Conservation (phyloP, 2,329 filamentous ascomycete species). For the Eurotiales sp. region DNA sequence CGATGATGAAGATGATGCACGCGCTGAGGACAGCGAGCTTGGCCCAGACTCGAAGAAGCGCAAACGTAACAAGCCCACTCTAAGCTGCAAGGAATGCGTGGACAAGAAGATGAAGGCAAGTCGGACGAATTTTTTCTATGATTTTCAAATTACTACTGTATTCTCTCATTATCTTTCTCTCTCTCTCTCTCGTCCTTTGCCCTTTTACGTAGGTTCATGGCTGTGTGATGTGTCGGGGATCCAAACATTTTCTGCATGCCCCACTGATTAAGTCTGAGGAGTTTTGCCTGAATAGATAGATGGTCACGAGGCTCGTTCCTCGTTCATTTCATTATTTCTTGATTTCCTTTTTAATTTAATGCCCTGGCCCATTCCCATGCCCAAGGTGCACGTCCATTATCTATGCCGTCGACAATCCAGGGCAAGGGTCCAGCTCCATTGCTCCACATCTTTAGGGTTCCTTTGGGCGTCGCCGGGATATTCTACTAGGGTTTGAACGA, state of each 20-base stretch:
- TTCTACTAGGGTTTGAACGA: background rate
- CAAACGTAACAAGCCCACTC: conserved; percentile 13
- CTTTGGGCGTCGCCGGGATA: background rate
- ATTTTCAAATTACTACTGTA: no score
- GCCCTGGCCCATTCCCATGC: no score
- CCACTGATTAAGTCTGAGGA: background rate
- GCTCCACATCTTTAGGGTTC: background rate
- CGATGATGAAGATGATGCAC: background rate
- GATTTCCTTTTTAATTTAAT: background rate
- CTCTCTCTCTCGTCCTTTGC: background rate
- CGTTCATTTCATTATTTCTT: background rate
- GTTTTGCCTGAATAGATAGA: no score
- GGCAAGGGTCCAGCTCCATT: background rate
- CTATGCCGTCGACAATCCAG: no score
- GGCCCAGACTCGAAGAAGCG: conserved; percentile 8
- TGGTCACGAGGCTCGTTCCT: no score
- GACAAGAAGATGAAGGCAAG: conserved; percentile 16
- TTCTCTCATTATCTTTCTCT: background rate
- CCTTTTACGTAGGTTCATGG: no score
- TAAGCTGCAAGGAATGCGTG: conserved; percentile 15
- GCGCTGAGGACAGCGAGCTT: background rate
- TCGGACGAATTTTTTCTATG: no score
- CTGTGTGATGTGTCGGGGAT: background rate
- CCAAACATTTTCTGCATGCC: background rate
- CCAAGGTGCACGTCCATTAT: no score